Evolutionary conservation across 2,329 filamentous ascomycete species (phyloP).

Genomic region (Paraconiothyrium brasiliense): DNA sequence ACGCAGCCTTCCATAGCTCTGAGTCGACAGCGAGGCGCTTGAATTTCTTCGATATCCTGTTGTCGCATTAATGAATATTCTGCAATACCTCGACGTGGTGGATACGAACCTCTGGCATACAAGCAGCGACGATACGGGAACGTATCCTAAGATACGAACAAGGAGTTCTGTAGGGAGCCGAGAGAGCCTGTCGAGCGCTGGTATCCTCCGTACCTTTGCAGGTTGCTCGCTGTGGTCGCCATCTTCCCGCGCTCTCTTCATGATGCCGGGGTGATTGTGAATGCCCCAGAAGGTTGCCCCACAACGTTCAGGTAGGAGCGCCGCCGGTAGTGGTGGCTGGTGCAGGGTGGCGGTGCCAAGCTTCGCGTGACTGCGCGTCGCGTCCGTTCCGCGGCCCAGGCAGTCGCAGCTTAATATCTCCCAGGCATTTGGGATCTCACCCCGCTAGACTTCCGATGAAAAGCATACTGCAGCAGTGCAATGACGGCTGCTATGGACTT

Average conservation of each 20-base stretch:
- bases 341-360: conserved; percentile 17
- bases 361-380: conserved; percentile 37
- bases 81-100: not conserved
- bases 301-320: not conserved
- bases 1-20: conserved; percentile 89
- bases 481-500: conserved; percentile 34
- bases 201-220: conserved; percentile 58
- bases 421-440: not conserved
- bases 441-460: not conserved
- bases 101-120: conserved; percentile 65
- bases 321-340: conserved; percentile 14
- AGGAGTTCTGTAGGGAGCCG: conserved; percentile 86
- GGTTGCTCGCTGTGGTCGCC: conserved; percentile 37
- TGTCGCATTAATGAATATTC: conserved; percentile 16
- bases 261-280: conserved; percentile 20
- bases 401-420: conserved; percentile 13
- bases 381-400: conserved; percentile 22
- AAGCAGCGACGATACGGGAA: conserved; percentile 75
- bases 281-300: conserved; percentile 14
- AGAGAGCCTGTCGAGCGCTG: conserved; percentile 70
- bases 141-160: conserved; percentile 80
- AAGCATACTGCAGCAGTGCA: not conserved
- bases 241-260: conserved; percentile 51
- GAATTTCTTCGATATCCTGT: conserved; percentile 78
- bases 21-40: conserved; percentile 78